Evolutionary conservation across 1,284 basidiomycete species (phyloP), one percentile per base, ranked within the genome.

Genomic region (Tetrapyrgos nigripes): DNA sequence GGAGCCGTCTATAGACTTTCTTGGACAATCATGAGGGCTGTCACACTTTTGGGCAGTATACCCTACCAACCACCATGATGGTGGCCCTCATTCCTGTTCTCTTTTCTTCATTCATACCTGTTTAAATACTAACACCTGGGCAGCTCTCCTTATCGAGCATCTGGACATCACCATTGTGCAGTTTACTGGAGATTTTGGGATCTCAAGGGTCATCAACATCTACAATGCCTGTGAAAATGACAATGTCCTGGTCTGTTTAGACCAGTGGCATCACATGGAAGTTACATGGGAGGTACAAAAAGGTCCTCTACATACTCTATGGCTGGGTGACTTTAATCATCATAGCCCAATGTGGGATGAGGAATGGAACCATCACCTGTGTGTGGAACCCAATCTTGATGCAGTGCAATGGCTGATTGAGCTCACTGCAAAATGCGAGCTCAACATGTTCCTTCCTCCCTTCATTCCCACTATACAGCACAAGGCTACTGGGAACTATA

Each of bases 281-380:
- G 8, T 14, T 33, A 35, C 43, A 10, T 14, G 44, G 14, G 6
- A 10, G 6, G 24, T 13, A 2, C 51, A 29, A n/a, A 43, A 33
- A 13, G 19, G 23, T 17, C 55, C 49, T 13, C 19, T 52, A 2
- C 21, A 46, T 19, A 35, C 19, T 17, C 23, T 79, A 4, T 79
- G 75, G 76, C 61, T 73, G 0, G 81, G 80, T 0, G 80, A 84
- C 65, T 83, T 83, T 72, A 84, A 83, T 65, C 63, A 75, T 0
- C 82, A 85, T 62, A 79, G 83, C 67, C 78, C 75, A 0, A 26
- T 76, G 0, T 85, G 81, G 82, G 79, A 83, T 6, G 71, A 76
- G 2, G 56, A 63, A 0, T 28, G 59, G 0, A 81, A 84, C 58
- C 4, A 53, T 0, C 76, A 76, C 26, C 72, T 81, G 0, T 75